Evolutionary conservation across 371 early-diverging fungal genomes (phyloP).

Genomic region (Mucor saturninus): DNA sequence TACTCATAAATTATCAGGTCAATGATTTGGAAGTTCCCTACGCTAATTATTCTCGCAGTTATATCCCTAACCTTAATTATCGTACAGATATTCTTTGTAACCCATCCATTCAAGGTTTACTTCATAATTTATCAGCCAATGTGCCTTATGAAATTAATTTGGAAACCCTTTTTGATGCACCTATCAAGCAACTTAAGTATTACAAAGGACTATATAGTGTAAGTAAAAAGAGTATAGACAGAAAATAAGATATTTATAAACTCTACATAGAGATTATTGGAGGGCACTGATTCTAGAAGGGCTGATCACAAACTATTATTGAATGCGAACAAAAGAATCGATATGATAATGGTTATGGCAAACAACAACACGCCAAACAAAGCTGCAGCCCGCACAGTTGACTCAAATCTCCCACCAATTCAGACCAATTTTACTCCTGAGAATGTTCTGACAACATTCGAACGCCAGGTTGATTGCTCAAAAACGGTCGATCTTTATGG

Average conservation of each 20-base stretch:
- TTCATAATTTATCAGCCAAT: conserved; percentile 39
- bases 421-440: conserved; percentile 19
- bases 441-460: conserved; percentile 18
- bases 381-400: neutral
- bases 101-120: conserved; percentile 30
- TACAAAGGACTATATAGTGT: conserved; percentile 57
- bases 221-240: conserved; percentile 10
- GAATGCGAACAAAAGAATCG: conserved; percentile 44
- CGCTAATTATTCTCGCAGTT: conserved; percentile 48
- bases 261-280: conserved; percentile 41
- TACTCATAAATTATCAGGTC: conserved; percentile 28
- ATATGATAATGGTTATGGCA: conserved; percentile 33
- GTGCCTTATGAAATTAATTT: conserved; percentile 38
- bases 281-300: conserved; percentile 45
- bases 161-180: conserved; percentile 50
- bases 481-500: conserved; percentile 34
- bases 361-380: conserved; percentile 6
- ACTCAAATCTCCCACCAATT: conserved; percentile 6
- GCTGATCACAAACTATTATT: conserved; percentile 43
- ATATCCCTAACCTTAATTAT: conserved; percentile 40
- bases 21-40: conserved; percentile 61
- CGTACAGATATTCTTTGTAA: conserved; percentile 43
- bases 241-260: neutral
- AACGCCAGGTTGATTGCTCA: conserved; percentile 35
- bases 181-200: conserved; percentile 50